Evolutionary conservation across 1,284 basidiomycete species (phyloP).

Genomic region (Puccinia horiana): DNA sequence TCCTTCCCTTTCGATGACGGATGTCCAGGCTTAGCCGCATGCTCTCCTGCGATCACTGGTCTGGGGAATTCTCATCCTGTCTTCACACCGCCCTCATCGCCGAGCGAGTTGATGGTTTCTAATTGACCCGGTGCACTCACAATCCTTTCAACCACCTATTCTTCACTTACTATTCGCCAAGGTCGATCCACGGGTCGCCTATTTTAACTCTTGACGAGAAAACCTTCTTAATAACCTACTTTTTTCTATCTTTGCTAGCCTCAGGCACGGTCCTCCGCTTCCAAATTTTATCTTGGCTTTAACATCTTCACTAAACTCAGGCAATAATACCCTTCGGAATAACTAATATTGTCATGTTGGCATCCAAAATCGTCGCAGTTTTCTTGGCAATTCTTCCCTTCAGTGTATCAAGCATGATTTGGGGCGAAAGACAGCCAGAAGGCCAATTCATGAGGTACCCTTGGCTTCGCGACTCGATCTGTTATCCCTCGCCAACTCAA

Average conservation of each 20-base stretch:
- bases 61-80: neutral
- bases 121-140: neutral
- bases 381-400: neutral
- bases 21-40: neutral
- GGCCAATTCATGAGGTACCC: neutral
- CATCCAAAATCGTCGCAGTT: neutral
- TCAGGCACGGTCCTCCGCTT: neutral
- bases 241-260: neutral
- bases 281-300: neutral
- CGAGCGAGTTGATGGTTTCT: neutral
- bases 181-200: neutral
- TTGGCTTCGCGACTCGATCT: neutral
- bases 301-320: neutral
- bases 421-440: neutral
- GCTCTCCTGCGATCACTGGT: neutral
- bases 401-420: neutral
- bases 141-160: neutral
- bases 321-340: neutral
- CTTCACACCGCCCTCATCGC: neutral
- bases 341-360: neutral
- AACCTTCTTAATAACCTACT: neutral
- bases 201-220: neutral
- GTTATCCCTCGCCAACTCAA: constrained; percentile 26
- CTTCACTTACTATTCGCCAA: neutral
- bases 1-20: neutral